Conservation (phyloP, 805 yeast genomes). For the Suhomyces vadensis region DNA sequence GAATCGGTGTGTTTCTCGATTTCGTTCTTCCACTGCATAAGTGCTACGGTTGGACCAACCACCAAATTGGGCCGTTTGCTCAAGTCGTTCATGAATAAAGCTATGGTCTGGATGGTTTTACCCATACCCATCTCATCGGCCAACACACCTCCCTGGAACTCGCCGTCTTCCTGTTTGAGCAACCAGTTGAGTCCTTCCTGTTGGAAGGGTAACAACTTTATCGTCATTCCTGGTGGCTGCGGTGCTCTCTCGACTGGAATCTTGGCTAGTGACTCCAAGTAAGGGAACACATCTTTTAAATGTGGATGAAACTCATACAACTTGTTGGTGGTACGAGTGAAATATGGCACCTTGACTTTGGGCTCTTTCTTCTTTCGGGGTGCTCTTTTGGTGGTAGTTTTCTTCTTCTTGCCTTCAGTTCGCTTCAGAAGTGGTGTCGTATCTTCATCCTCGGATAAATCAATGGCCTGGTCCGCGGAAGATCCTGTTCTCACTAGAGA, state of each 20-base stretch:
- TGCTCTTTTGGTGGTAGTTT: constrained; percentile 21
- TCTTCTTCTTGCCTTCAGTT: constrained; percentile 17
- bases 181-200: constrained; percentile 93
- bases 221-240: constrained; percentile 79
- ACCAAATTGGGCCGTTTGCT: constrained; percentile 77
- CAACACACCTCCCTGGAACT: constrained; percentile 83
- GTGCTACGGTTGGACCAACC: constrained; percentile 97
- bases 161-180: constrained; percentile 72
- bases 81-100: constrained; percentile 71
- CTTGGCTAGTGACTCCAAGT: constrained; percentile 48
- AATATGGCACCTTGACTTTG: constrained; percentile 64
- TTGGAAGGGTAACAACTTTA: constrained; percentile 84
- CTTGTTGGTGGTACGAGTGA: constrained; percentile 65
- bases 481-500: constrained; percentile 22
- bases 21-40: constrained; percentile 97
- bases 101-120: constrained; percentile 94
- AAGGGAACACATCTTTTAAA: constrained; percentile 68
- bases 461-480: constrained; percentile 25
- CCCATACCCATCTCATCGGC: constrained; percentile 99
- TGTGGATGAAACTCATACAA: constrained; percentile 80
- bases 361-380: constrained; percentile 39
- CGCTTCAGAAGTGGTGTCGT: constrained; percentile 15
- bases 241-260: constrained; percentile 56
- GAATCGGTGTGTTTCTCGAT: constrained; percentile 77
- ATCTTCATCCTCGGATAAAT: constrained; percentile 30